Evolutionary conservation across 768 basidiomycete species (phyloP).

Genomic region (Macrolepiota fuliginosa): DNA sequence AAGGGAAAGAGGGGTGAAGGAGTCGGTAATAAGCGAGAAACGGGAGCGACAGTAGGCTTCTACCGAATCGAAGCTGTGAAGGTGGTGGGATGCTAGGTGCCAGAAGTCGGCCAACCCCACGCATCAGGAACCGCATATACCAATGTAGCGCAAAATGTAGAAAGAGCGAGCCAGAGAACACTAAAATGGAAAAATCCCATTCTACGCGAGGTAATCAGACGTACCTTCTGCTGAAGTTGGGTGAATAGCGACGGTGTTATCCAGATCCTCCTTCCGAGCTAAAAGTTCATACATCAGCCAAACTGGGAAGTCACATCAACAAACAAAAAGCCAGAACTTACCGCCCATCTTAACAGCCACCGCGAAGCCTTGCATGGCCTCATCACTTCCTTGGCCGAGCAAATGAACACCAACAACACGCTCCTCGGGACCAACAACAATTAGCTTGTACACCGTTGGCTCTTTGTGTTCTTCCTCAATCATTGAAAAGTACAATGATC

Average conservation of each 20-base stretch:
- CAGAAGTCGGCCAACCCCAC: neutral
- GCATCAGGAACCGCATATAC: neutral
- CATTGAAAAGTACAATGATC: slow-evolving; percentile 91
- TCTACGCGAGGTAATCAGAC: slow-evolving; percentile 19
- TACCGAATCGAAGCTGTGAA: neutral
- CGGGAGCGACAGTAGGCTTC: neutral
- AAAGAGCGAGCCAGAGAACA: neutral
- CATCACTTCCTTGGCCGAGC: slow-evolving; percentile 89
- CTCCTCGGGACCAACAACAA: slow-evolving; percentile 86
- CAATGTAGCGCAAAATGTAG: neutral
- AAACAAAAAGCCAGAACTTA: slow-evolving; percentile 20
- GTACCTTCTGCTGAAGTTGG: slow-evolving; percentile 82
- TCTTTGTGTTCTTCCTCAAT: slow-evolving; percentile 88
- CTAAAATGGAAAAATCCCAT: neutral
- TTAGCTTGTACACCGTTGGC: slow-evolving; percentile 90
- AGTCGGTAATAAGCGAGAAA: neutral
- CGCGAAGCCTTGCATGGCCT: slow-evolving; percentile 92
- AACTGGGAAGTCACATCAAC: slow-evolving; percentile 2
- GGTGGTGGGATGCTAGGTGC: neutral
- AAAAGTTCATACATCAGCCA: slow-evolving; percentile 1
- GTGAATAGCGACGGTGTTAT: slow-evolving; percentile 90
- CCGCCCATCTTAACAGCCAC: slow-evolving; percentile 98
- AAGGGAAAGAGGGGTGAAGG: neutral
- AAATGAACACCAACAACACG: slow-evolving; percentile 96
- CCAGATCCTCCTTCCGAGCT: slow-evolving; percentile 80